These are phyloP conservation scores for Phoma herbarum DNA, from an alignment of 2,329 filamentous ascomycete species.

Conservation along the genomic window DNA sequence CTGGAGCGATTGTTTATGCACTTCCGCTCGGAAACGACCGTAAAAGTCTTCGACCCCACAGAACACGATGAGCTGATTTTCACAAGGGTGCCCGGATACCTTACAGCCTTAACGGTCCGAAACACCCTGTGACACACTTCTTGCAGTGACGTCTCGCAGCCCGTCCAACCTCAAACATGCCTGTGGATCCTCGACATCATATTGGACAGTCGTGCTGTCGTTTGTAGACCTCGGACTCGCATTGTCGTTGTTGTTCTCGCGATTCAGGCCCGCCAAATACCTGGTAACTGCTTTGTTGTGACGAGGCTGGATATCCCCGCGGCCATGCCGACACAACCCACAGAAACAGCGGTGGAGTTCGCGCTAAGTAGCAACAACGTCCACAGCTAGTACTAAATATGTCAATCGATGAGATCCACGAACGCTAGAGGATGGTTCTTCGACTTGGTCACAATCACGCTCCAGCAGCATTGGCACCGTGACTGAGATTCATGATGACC, in stretches of 20 bases:
- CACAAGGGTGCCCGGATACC: conserved; percentile 21
- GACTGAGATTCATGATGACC: no score
- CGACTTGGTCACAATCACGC: no score
- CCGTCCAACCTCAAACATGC: conserved; percentile 7
- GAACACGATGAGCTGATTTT: conserved; percentile 13
- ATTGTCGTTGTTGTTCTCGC: not conserved
- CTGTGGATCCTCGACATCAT: not conserved
- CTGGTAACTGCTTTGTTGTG: not conserved
- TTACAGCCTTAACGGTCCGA: conserved; percentile 23
- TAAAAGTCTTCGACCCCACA: conserved; percentile 9
- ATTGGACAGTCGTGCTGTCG: conserved; percentile 1
- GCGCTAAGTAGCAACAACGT: not conserved
- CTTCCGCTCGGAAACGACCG: conserved; percentile 13
- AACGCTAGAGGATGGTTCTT: no score
- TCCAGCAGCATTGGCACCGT: no score
- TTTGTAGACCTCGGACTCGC: not conserved
- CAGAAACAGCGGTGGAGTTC: not conserved
- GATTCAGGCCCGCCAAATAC: not conserved
- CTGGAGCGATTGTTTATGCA: conserved; percentile 26
- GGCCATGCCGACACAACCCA: not conserved
- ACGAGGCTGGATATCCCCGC: not conserved
- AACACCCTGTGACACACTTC: conserved; percentile 39
- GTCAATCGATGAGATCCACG: no score
- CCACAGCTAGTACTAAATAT: no score
- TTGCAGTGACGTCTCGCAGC: conserved; percentile 32